Percentiles rank a stretch among this genome's conserved stretches.
phyloP scores from a whole-genome alignment of 192 early-diverging fungal species.

The Cetraspora pellucida region DNA sequence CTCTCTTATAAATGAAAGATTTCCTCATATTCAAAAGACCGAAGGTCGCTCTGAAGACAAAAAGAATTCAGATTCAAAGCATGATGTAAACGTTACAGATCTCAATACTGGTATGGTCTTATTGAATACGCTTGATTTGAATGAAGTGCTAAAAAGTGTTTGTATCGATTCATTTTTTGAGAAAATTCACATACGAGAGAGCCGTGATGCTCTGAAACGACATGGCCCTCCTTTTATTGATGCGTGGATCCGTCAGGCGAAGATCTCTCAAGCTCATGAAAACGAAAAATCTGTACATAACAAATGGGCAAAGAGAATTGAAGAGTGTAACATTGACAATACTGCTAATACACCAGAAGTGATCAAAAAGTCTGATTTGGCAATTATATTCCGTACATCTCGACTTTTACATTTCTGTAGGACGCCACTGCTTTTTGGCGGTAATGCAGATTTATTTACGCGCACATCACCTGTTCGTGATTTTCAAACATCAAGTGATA shows the following conservation, averaged over 20 bases:
- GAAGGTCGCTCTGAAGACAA: slow-evolving; percentile 26
- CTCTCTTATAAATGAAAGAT: slow-evolving; percentile 41
- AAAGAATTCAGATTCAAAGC: not conserved
- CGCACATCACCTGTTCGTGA: slow-evolving; percentile 10
- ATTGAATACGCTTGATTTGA: slow-evolving; percentile 5
- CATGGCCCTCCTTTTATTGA: slow-evolving; percentile 60
- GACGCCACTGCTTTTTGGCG: slow-evolving; percentile 55
- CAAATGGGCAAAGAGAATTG: slow-evolving; percentile 58
- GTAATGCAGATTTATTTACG: slow-evolving; percentile 35
- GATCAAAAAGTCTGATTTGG: slow-evolving; percentile 52
- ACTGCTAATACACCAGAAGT: slow-evolving; percentile 42
- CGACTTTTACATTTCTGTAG: slow-evolving; percentile 63
- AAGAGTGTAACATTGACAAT: slow-evolving; percentile 38
- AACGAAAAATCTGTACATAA: slow-evolving; percentile 59
- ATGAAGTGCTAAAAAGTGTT: slow-evolving; percentile 18
- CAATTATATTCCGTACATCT: slow-evolving; percentile 55
- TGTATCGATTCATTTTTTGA: not conserved
- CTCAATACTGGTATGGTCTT: not conserved
- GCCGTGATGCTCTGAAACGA: slow-evolving; percentile 51
- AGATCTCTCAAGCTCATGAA: slow-evolving; percentile 53
- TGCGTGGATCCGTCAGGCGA: slow-evolving; percentile 48
- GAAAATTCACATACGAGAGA: slow-evolving; percentile 30
- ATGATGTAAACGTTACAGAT: not conserved
- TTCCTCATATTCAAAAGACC: slow-evolving; percentile 28
- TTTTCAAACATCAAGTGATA: not conserved